These are phyloP conservation scores for Rubia balearica DNA, from an alignment of 305 asterid genomes.

Conservation along the genomic window DNA sequence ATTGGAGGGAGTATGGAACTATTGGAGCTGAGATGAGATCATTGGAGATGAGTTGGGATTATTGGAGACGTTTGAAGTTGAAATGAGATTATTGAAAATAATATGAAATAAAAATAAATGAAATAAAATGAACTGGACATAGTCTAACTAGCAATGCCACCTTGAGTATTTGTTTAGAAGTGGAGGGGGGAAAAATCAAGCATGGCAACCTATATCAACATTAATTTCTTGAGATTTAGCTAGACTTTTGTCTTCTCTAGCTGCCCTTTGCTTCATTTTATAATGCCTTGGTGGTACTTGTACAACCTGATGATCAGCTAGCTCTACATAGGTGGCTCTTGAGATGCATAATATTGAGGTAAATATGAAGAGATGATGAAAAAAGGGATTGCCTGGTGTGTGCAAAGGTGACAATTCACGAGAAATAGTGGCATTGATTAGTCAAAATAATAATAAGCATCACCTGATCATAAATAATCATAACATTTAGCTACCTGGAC, in stretches of 20 bases:
- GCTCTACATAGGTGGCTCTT: not conserved
- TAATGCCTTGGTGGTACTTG: not conserved
- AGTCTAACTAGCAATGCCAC: too few relatives aligned
- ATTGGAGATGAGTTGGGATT: too few relatives aligned
- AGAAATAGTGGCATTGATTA: slow-evolving; percentile 25
- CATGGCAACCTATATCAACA: too few relatives aligned
- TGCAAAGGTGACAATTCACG: slow-evolving; percentile 33
- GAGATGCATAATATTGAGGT: not conserved
- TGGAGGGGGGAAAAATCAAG: too few relatives aligned
- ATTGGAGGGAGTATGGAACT: too few relatives aligned
- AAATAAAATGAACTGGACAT: too few relatives aligned
- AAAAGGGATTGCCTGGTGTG: slow-evolving; percentile 18
- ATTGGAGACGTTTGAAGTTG: too few relatives aligned
- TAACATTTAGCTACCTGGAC: slow-evolving; percentile 20
- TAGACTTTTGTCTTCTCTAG: not conserved
- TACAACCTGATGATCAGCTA: not conserved
- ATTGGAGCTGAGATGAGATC: too few relatives aligned
- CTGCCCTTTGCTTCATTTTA: not conserved
- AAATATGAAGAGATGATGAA: slow-evolving; percentile 23
- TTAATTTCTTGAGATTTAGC: not conserved
- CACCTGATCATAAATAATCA: slow-evolving; percentile 24
- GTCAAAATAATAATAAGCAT: slow-evolving; percentile 28
- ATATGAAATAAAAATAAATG: too few relatives aligned
- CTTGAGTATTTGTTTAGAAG: too few relatives aligned
- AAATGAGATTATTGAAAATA: too few relatives aligned